These are phyloP conservation scores for Aspergillus brunneoviolaceus DNA, from an alignment of 2,329 filamentous ascomycete genomes.

Conservation along the genomic window DNA sequence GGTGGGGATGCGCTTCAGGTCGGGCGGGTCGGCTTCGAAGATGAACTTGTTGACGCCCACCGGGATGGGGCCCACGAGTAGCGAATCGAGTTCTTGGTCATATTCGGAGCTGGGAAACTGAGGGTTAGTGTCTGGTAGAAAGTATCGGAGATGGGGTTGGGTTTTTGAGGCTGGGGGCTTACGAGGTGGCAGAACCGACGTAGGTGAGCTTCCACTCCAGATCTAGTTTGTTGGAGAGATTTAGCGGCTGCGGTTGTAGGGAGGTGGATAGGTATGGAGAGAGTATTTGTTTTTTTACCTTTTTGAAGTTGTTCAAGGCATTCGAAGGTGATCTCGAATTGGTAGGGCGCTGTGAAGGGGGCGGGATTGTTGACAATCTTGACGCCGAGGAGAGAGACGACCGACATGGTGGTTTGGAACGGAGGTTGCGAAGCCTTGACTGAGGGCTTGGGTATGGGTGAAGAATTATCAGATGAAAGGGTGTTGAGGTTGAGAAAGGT, in stretches of 20 bases:
- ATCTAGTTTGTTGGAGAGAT: slow-evolving; percentile 56
- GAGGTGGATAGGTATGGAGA: not conserved
- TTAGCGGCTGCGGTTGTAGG: slow-evolving; percentile 15
- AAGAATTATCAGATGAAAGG: not conserved
- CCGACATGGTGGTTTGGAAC: slow-evolving; percentile 68
- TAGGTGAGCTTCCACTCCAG: slow-evolving; percentile 99
- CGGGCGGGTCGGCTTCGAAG: slow-evolving; percentile 91
- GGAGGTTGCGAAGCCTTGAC: slow-evolving; percentile 11
- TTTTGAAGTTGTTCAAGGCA: slow-evolving; percentile 93
- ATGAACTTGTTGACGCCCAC: slow-evolving; percentile 98
- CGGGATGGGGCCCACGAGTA: slow-evolving; percentile 95
- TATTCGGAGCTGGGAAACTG: slow-evolving; percentile 72
- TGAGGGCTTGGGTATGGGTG: not conserved
- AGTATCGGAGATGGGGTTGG: slow-evolving; percentile 13
- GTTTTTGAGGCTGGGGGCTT: slow-evolving; percentile 38
- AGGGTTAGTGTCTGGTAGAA: slow-evolving; percentile 11
- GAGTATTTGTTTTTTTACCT: slow-evolving; percentile 53
- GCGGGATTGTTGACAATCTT: slow-evolving; percentile 97
- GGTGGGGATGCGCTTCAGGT: slow-evolving; percentile 85
- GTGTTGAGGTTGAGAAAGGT: not conserved
- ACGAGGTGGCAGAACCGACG: slow-evolving; percentile 96
- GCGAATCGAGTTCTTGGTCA: slow-evolving; percentile 95
- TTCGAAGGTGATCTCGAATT: slow-evolving; percentile 98
- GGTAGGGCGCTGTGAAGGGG: slow-evolving; percentile 86
- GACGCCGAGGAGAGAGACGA: slow-evolving; percentile 92